Evolutionary conservation across 768 basidiomycete genomes (phyloP).

Genomic region (Leucosporidium scottii): DNA sequence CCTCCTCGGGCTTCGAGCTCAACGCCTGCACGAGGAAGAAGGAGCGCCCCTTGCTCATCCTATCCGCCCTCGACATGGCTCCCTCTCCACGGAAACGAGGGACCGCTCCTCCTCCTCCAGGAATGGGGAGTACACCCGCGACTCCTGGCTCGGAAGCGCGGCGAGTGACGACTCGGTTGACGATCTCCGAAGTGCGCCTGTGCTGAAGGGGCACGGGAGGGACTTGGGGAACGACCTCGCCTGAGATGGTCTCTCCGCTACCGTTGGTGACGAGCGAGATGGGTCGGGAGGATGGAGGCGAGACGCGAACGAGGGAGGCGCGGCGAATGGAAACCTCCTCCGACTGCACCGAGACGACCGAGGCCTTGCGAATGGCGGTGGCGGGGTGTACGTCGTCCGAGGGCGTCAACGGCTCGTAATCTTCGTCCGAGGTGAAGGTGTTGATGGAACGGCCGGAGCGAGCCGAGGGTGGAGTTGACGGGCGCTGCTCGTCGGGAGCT

Average conservation of each 20-base stretch:
- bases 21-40: slow-evolving; percentile 28
- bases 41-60: slow-evolving; percentile 9
- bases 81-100: not conserved
- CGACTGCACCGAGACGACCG: not conserved
- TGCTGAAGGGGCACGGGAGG: not conserved
- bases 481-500: not conserved
- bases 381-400: slow-evolving; percentile 6
- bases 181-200: not conserved
- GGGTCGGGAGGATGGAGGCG: slow-evolving; percentile 34
- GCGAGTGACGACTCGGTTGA: not conserved
- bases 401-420: slow-evolving; percentile 1
- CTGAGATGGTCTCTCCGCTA: too few relatives aligned
- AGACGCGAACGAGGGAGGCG: slow-evolving; percentile 35
- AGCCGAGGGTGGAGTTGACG: slow-evolving; percentile 1
- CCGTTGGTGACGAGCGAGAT: slow-evolving; percentile 17
- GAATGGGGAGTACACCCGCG: too few relatives aligned
- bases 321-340: slow-evolving; percentile 1
- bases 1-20: slow-evolving; percentile 26
- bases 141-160: not conserved
- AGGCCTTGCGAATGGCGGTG: slow-evolving; percentile 11
- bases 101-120: too few relatives aligned
- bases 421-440: slow-evolving; percentile 39
- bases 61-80: slow-evolving; percentile 21
- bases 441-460: slow-evolving; percentile 36
- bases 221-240: not conserved